These are phyloP conservation scores for Oxyria digyna DNA, from an alignment of 148 eudicot species.

Conservation along the genomic window DNA sequence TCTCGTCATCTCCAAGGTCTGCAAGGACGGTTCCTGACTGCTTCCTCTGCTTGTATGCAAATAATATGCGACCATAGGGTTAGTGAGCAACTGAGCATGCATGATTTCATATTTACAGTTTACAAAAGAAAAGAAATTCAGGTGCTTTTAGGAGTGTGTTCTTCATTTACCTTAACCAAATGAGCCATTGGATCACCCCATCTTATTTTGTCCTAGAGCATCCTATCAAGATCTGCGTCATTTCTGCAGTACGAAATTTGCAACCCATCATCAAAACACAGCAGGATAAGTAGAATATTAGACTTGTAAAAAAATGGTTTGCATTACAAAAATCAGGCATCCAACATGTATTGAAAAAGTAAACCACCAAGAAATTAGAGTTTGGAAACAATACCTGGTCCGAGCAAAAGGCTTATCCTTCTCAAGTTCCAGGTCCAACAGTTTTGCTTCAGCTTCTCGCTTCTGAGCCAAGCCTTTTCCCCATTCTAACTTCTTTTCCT, in stretches of 20 bases:
- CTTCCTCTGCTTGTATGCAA: conserved; percentile 16
- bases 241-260: conserved; percentile 19
- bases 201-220: conserved; percentile 69
- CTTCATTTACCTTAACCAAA: too few relatives aligned
- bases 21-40: conserved; percentile 36
- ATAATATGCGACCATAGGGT: not conserved
- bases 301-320: too few relatives aligned
- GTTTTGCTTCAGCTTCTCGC: conserved; percentile 76
- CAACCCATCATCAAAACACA: not conserved
- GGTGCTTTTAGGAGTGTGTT: not conserved
- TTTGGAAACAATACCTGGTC: too few relatives aligned
- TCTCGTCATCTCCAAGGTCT: conserved; percentile 60
- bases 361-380: not conserved
- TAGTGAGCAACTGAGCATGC: too few relatives aligned
- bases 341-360: not conserved
- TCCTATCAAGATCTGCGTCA: conserved; percentile 45
- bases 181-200: conserved; percentile 99
- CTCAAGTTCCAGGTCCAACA: too few relatives aligned
- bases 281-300: not conserved
- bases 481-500: conserved; percentile 93
- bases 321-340: not conserved
- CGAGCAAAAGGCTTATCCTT: too few relatives aligned
- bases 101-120: too few relatives aligned
- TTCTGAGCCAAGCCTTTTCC: conserved; percentile 97
- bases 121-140: not conserved